Conservation (phyloP, 148 eudicot genomes). For the Talinum fruticosum region DNA sequence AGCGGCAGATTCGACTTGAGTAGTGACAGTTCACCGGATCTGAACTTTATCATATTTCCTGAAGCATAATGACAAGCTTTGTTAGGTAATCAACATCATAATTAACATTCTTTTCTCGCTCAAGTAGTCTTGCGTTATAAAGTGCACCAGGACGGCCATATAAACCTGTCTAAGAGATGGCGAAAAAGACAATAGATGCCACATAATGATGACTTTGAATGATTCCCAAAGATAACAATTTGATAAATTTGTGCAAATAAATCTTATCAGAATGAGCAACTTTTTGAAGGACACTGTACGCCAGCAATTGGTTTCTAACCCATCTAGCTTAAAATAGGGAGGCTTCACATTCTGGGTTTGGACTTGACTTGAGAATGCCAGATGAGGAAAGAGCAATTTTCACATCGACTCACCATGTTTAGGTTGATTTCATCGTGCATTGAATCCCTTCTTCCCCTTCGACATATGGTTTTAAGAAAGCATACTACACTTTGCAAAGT, state of each 20-base stretch:
- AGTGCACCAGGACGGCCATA: background rate
- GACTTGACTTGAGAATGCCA: no score
- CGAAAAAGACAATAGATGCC: background rate
- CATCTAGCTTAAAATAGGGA: background rate
- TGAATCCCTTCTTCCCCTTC: no score
- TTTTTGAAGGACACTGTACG: background rate
- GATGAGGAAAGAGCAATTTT: no score
- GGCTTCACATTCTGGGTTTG: no score
- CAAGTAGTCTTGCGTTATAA: background rate
- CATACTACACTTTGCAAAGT: background rate
- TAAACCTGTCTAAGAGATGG: background rate
- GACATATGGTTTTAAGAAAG: no score
- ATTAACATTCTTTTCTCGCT: background rate
- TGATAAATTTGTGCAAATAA: background rate
- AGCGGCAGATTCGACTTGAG: slow-evolving; percentile 63
- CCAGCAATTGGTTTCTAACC: background rate
- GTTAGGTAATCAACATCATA: slow-evolving; percentile 9
- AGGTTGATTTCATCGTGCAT: no score
- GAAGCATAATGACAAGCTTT: slow-evolving; percentile 28
- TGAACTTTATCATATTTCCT: slow-evolving; percentile 94
- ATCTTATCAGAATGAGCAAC: background rate
- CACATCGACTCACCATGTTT: no score
- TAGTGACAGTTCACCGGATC: slow-evolving; percentile 70
- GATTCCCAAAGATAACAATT: background rate
- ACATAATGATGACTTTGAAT: background rate